Evolutionary conservation across 169 alveolate species (phyloP), one percentile per base, ranked within the genome.

Genomic region (Plasmodium cynomolgi): DNA sequence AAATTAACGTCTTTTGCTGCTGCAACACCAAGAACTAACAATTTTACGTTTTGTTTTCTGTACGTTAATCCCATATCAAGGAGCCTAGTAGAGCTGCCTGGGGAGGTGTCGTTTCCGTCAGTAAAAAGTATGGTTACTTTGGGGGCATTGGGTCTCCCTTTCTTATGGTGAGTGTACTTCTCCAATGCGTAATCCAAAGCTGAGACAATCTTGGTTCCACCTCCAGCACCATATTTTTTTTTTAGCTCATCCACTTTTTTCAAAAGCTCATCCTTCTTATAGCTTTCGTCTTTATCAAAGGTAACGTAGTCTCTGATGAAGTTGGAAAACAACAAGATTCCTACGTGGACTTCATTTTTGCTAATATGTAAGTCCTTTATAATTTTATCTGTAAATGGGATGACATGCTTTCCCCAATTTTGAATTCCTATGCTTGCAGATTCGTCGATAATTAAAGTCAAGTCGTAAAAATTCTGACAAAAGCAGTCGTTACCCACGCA

Each of bases 401-500:
- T 56, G 44, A 86, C 93, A 33, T 86, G 44, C 6, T 86, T 77
- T 33, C 17, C 50, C 93, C 93, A 86, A 86, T 86, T 50, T 75
- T 23, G 33, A 39, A 2, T 50, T 75, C 68, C 50, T 75, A 86
- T 86, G 75, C 93, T 86, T 75, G 50, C 93, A 17, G 93, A 86
- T 86, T 86, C 93, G 37, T 86, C 93, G 41, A 86, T 75, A 86
- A 86, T 86, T 33, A 86, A 86, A 75, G 93, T 86, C 81, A 86
- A 86, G 81, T 86, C 93, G 85, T 86, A 86, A 75, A 50, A 86
- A 86, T 56, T 86, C 62, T 75, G 20, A 58, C 93, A 86, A 79
- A 86, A 77, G 50, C 93, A 86, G 31, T 75, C 93, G 81, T 74
- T 79, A 26, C 88, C 93, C 8, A 54, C 81, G 44, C 93, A 86